Conservation (phyloP, 495 filamentous ascomycete genomes). For the Talaromyces wortmannii region DNA sequence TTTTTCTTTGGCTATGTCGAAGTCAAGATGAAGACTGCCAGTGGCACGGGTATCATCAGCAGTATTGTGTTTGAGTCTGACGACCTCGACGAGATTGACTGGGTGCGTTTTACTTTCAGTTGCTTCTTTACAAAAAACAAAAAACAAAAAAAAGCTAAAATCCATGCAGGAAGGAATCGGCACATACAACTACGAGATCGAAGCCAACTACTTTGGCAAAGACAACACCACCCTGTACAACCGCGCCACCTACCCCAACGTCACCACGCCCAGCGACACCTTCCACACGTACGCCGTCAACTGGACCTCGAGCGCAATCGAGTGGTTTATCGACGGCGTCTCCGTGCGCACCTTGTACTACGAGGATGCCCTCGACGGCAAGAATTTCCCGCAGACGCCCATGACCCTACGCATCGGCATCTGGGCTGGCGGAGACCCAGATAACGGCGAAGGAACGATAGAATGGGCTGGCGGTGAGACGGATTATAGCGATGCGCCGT, state of each 20-base stretch:
- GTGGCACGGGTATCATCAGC: conserved; percentile 66
- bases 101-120: conserved; percentile 35
- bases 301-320: conserved; percentile 66
- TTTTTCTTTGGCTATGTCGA: conserved; percentile 72
- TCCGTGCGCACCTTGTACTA: conserved; percentile 59
- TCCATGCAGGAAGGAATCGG: conserved; percentile 50
- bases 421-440: conserved; percentile 68
- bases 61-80: conserved; percentile 77
- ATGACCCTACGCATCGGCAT: conserved; percentile 71
- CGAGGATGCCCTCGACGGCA: conserved; percentile 47
- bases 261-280: conserved; percentile 51
- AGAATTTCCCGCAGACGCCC: conserved; percentile 75
- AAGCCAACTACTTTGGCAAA: conserved; percentile 86
- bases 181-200: conserved; percentile 48
- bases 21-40: conserved; percentile 55
- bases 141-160: not conserved
- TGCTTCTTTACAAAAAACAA: not conserved
- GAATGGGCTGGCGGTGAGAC: conserved; percentile 72
- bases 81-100: conserved; percentile 82
- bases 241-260: conserved; percentile 48
- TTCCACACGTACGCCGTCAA: conserved; percentile 76
- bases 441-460: conserved; percentile 40
- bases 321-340: conserved; percentile 70
- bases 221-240: conserved; percentile 68
- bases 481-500: conserved; percentile 60